Evolutionary conservation across 2,329 filamentous ascomycete genomes (phyloP).

Genomic region (Aspergillus sp.): DNA sequence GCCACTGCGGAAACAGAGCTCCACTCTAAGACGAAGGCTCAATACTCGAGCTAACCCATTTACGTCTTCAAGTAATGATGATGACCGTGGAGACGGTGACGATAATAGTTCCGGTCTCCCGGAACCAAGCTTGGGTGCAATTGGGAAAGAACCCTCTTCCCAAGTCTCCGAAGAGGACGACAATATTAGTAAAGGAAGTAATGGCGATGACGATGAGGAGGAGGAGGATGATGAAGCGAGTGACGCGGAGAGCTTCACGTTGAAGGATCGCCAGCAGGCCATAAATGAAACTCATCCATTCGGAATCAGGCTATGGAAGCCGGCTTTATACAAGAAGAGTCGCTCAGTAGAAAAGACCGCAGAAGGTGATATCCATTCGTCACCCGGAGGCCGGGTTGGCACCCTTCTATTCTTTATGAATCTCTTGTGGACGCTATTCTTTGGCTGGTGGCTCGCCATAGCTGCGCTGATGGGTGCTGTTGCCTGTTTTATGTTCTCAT

Average conservation of each 20-base stretch:
- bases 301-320: conserved; percentile 98
- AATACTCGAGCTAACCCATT: conserved; percentile 34
- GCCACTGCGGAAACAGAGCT: conserved; percentile 35
- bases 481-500: conserved; percentile 76
- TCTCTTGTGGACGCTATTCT: conserved; percentile 81
- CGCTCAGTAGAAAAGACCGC: conserved; percentile 95
- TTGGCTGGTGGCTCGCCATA: conserved; percentile 93
- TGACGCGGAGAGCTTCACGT: conserved; percentile 94
- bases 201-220: conserved; percentile 54
- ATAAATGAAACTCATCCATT: conserved; percentile 99
- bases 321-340: conserved; percentile 95
- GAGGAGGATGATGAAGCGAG: conserved; percentile 70
- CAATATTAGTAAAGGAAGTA: conserved; percentile 36
- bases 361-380: conserved; percentile 94
- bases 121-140: conserved; percentile 26
- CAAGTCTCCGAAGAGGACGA: conserved; percentile 20
- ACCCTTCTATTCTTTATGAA: conserved; percentile 86
- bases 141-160: conserved; percentile 21
- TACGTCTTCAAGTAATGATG: conserved; percentile 38
- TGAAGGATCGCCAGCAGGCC: conserved; percentile 93
- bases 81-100: conserved; percentile 30
- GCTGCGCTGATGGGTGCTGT: conserved; percentile 72
- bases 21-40: conserved; percentile 42
- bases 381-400: conserved; percentile 83
- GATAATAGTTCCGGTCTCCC: conserved; percentile 39